Evolutionary conservation across 192 early-diverging fungal genomes (phyloP), one percentile per base, ranked within the genome.

Genomic region (Funneliformis geosporum): DNA sequence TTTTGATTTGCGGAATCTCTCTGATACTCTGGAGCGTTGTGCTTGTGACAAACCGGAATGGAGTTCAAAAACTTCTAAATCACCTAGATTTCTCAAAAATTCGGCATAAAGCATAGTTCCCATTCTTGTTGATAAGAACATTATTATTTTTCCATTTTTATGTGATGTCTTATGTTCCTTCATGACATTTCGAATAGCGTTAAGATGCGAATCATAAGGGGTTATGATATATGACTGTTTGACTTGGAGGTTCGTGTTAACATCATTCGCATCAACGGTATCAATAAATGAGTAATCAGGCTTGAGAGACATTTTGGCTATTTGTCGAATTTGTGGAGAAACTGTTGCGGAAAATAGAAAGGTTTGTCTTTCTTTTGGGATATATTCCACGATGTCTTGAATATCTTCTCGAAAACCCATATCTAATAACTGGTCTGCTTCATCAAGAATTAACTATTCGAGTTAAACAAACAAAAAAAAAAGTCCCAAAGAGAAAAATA

Each of bases 271-370:
- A 78, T 92, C 95, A 16, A 97, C 94, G 43, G 93, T 93, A 84
- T 97, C 94, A 68, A 98, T 88, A 79, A 91, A 82, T 27, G 88
- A 86, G 78, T 94, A 90, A 64, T 88, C 86, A 38, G 87, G 83
- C 23, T 85, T 88, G 5, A 97, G 87, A 27, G 91, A 90, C 10
- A 84, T 83, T 27, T 85, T 79, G 33, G 95, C 93, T 59, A 96
- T 90, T 11, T 87, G 75, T 14, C 83, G 79, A 83, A 98, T 94
- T 72, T 92, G 88, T 8, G 60, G 50, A 8, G 93, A 91, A 12
- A 98, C 85, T 8, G 98, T 99, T 21, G 98, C 98, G 5, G 95
- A 97, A 83, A 97, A 97, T 81, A 99, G 90, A 81, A 96, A 89
- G 2, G 96, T 97, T 82, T 95, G 92, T 61, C 97, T 92, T 11